Evolutionary conservation across 306 rosid genomes (phyloP).

Genomic region (Arachis stenosperma): DNA sequence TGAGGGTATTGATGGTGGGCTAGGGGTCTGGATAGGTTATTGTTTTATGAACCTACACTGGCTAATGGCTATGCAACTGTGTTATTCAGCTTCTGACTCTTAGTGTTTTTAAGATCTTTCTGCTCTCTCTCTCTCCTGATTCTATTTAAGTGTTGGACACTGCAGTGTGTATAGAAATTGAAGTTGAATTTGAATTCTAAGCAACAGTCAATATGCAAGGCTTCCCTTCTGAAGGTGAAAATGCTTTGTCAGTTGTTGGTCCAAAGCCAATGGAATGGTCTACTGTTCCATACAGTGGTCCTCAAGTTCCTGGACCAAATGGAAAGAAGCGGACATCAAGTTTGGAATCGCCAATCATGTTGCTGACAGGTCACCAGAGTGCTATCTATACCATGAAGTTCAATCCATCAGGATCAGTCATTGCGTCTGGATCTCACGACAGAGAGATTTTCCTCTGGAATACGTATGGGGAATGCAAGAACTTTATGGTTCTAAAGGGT

Average conservation of each 20-base stretch:
- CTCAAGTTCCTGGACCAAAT: constrained; percentile 66
- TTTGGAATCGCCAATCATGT: constrained; percentile 89
- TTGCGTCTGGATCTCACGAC: constrained; percentile 98
- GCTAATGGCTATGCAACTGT: not conserved
- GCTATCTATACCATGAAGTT: constrained; percentile 88
- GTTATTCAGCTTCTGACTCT: not conserved
- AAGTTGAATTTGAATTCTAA: constrained; percentile 34
- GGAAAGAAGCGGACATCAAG: constrained; percentile 83
- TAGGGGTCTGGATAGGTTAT: not conserved
- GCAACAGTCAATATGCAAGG: constrained; percentile 63
- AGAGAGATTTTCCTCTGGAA: constrained; percentile 90
- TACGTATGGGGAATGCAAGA: constrained; percentile 89
- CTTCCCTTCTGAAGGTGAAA: constrained; percentile 63
- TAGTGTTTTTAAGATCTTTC: constrained; percentile 30
- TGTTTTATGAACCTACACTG: not conserved
- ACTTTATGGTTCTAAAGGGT: constrained; percentile 87
- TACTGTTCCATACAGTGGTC: constrained; percentile 65
- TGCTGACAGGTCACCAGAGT: constrained; percentile 89
- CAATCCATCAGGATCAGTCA: constrained; percentile 78
- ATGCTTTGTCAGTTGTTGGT: constrained; percentile 74
- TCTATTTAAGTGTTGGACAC: constrained; percentile 37
- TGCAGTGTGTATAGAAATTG: constrained; percentile 12
- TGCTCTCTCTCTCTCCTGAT: constrained; percentile 28
- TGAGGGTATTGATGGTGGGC: not conserved
- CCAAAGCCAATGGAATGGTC: constrained; percentile 95